These are phyloP conservation scores for Diplotaxis tenuifolia DNA, from an alignment of 345 rosid genomes.

Conservation along the genomic window DNA sequence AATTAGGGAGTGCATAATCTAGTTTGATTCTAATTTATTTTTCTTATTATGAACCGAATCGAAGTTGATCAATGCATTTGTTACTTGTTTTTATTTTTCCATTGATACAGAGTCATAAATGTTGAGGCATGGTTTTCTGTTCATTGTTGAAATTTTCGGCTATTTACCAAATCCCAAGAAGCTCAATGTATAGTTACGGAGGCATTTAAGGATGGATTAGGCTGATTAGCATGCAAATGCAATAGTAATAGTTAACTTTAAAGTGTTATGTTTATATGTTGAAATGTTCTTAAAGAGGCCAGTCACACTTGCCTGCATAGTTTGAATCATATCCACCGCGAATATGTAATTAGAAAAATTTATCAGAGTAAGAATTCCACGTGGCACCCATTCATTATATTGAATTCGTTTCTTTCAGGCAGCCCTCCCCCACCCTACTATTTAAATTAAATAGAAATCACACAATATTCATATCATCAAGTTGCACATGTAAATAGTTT, in stretches of 20 bases:
- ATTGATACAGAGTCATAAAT: not conserved
- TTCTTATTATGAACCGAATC: too few relatives aligned
- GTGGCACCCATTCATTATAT: constrained; percentile 25
- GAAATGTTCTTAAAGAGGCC: constrained; percentile 20
- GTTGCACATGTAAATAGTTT: not conserved
- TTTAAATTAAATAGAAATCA: constrained; percentile 17
- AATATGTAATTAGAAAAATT: not conserved
- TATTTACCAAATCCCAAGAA: constrained; percentile 14
- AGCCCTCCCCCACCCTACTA: constrained; percentile 15
- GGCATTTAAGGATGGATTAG: constrained; percentile 23
- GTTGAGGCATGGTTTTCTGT: constrained; percentile 11
- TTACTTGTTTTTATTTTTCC: not conserved
- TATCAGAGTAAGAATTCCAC: constrained; percentile 29
- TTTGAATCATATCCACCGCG: constrained; percentile 33
- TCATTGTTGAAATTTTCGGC: not conserved
- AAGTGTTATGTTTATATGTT: constrained; percentile 7
- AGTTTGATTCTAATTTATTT: too few relatives aligned
- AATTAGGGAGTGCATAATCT: too few relatives aligned
- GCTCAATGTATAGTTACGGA: not conserved
- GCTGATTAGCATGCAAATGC: constrained; percentile 11
- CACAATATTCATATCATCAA: constrained; percentile 3
- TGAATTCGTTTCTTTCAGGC: constrained; percentile 25
- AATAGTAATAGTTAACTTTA: not conserved
- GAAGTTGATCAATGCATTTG: not conserved
- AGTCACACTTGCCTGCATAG: constrained; percentile 26